Evolutionary conservation across 2,329 filamentous ascomycete species (phyloP).

Genomic region (Paecilomyces dactylethromorphus): DNA sequence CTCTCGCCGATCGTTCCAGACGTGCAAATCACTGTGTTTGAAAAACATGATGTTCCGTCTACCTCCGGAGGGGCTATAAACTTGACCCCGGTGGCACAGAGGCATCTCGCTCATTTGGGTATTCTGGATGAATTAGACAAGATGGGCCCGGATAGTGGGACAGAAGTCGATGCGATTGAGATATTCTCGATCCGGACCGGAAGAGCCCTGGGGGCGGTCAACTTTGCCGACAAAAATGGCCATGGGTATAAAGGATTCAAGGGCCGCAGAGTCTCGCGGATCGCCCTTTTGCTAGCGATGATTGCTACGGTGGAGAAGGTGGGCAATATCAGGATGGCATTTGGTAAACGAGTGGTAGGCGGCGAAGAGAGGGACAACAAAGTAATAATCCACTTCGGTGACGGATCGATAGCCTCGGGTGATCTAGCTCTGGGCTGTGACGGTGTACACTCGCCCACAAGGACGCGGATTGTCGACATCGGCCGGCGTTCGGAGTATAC

Average conservation of each 20-base stretch:
- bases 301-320: constrained; percentile 29
- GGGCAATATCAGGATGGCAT: constrained; percentile 32
- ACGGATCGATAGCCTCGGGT: constrained; percentile 24
- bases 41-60: constrained; percentile 33
- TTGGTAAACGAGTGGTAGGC: constrained; percentile 33
- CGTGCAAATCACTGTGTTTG: constrained; percentile 32
- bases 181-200: constrained; percentile 36
- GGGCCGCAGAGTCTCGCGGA: constrained; percentile 36
- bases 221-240: constrained; percentile 30
- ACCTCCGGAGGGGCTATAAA: constrained; percentile 41
- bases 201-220: constrained; percentile 27
- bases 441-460: constrained; percentile 34
- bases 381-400: constrained; percentile 31
- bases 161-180: constrained; percentile 35
- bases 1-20: constrained; percentile 25
- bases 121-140: constrained; percentile 31
- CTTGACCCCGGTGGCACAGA: constrained; percentile 37
- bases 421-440: constrained; percentile 36
- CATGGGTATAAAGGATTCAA: constrained; percentile 30
- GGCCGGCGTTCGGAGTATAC: constrained; percentile 31
- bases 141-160: constrained; percentile 32
- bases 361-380: constrained; percentile 25
- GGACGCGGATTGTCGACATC: constrained; percentile 31
- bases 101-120: constrained; percentile 36
- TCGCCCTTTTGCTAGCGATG: constrained; percentile 35